A percentile compares a stretch with the other conserved stretches of the same genome.
Evolutionary conservation across 352 stramenopile genomes (phyloP).

Genomic region (Pythium sp.): DNA sequence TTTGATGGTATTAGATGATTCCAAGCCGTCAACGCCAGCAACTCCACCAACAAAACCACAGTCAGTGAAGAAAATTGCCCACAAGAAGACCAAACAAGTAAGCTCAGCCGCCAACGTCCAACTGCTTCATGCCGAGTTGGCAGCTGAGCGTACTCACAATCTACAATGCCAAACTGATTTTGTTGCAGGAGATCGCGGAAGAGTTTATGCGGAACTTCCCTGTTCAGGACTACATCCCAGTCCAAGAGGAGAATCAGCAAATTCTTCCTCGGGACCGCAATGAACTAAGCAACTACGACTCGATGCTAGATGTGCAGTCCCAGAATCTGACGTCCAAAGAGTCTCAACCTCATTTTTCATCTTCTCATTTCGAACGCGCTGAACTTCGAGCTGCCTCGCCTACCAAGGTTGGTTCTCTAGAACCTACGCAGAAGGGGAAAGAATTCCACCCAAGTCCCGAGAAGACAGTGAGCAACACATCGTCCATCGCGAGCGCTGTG

Average conservation of each 20-base stretch:
- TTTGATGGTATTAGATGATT: too few species aligned
- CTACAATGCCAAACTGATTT: too few species aligned
- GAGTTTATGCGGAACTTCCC: slow-evolving; percentile 69
- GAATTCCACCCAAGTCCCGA: not conserved
- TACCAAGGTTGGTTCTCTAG: not conserved
- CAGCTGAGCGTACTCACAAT: too few species aligned
- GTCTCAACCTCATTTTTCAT: not conserved
- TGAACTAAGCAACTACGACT: not conserved
- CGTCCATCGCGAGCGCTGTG: slow-evolving; percentile 49
- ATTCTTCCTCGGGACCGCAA: not conserved
- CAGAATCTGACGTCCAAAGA: too few species aligned
- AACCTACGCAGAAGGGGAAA: not conserved
- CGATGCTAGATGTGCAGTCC: too few species aligned
- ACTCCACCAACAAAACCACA: too few species aligned
- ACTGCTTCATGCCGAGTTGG: too few species aligned
- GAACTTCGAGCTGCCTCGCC: too few species aligned
- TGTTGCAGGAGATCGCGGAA: slow-evolving; percentile 37
- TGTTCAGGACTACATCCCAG: slow-evolving; percentile 68
- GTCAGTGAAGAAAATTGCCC: too few species aligned
- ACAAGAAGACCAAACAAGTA: too few species aligned
- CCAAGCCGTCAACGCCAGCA: too few species aligned
- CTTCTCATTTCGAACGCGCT: not conserved
- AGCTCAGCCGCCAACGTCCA: too few species aligned
- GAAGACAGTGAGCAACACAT: slow-evolving; percentile 12
- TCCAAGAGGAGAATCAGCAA: slow-evolving; percentile 3